phyloP scores from a whole-genome alignment of 2,329 filamentous ascomycete species.

The Coniosporium tulheliwenetii region DNA sequence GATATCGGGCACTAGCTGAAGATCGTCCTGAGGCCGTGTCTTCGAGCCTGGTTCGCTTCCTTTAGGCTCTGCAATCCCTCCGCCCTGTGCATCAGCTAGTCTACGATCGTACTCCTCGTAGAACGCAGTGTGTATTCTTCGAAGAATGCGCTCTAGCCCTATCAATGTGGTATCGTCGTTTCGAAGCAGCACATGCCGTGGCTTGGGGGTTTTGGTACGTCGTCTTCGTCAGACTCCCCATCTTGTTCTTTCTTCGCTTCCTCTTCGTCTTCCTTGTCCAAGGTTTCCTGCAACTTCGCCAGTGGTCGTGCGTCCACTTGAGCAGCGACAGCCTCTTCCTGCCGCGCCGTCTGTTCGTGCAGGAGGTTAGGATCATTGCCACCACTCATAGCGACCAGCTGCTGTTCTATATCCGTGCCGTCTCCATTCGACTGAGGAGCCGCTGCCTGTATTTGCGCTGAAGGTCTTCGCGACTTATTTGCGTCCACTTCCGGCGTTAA shows the following conservation, averaged over 20 bases:
- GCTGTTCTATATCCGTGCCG: conserved; percentile 46
- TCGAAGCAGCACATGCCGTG: conserved; percentile 62
- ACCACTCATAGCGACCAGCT: conserved; percentile 60
- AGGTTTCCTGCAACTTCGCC: conserved; percentile 77
- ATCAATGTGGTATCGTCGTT: conserved; percentile 77
- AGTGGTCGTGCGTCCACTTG: conserved; percentile 81
- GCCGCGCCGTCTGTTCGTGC: conserved; percentile 65
- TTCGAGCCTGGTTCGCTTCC: conserved; percentile 31
- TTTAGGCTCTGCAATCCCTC: conserved; percentile 33
- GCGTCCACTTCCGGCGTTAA: no score
- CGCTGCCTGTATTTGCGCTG: neutral
- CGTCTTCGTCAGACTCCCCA: conserved; percentile 26
- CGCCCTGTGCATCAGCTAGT: conserved; percentile 22
- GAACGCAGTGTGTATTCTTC: conserved; percentile 60
- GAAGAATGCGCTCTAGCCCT: conserved; percentile 61
- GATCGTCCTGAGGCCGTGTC: conserved; percentile 28
- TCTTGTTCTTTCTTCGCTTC: conserved; percentile 32
- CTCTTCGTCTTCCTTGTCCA: conserved; percentile 66
- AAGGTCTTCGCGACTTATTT: no score
- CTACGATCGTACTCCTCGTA: conserved; percentile 64
- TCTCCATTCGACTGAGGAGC: conserved; percentile 20
- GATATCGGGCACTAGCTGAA: conserved; percentile 63
- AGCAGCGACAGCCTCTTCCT: conserved; percentile 74
- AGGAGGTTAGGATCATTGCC: conserved; percentile 52
- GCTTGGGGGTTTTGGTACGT: conserved; percentile 22